Evolutionary conservation across 495 filamentous ascomycete species (phyloP).

Genomic region (Podospora australis): DNA sequence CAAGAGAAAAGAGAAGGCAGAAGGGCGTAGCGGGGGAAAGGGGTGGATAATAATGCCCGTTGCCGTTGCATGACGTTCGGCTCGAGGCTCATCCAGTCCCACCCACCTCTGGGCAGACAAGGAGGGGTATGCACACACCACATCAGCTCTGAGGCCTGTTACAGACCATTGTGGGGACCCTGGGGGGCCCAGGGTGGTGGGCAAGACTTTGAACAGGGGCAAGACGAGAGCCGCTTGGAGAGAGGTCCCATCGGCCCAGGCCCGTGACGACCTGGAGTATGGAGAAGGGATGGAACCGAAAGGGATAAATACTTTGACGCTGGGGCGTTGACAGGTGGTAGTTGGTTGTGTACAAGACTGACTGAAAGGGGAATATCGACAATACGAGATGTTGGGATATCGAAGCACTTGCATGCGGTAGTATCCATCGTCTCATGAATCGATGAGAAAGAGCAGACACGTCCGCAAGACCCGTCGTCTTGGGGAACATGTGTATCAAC

Average conservation of each 20-base stretch:
- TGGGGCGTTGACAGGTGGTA: neutral
- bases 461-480: conserved; percentile 12
- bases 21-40: conserved; percentile 26
- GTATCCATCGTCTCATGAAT: neutral
- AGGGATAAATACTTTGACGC: neutral
- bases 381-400: neutral
- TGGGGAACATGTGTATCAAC: conserved; percentile 12
- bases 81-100: conserved; percentile 29
- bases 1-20: conserved; percentile 28
- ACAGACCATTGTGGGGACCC: conserved; percentile 26
- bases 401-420: conserved; percentile 5
- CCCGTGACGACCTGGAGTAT: neutral
- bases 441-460: neutral
- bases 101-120: conserved; percentile 22
- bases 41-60: conserved; percentile 30
- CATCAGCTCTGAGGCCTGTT: conserved; percentile 30
- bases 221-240: conserved; percentile 1
- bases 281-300: neutral
- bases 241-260: neutral
- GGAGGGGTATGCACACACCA: conserved; percentile 22
- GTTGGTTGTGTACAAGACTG: too few relatives aligned
- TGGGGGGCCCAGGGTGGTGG: conserved; percentile 21
- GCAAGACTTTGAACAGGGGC: conserved; percentile 14
- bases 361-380: too few relatives aligned
- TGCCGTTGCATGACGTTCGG: conserved; percentile 33